phyloP scores from a whole-genome alignment of 495 filamentous ascomycete species.

The Hyaloscypha finlandica region DNA sequence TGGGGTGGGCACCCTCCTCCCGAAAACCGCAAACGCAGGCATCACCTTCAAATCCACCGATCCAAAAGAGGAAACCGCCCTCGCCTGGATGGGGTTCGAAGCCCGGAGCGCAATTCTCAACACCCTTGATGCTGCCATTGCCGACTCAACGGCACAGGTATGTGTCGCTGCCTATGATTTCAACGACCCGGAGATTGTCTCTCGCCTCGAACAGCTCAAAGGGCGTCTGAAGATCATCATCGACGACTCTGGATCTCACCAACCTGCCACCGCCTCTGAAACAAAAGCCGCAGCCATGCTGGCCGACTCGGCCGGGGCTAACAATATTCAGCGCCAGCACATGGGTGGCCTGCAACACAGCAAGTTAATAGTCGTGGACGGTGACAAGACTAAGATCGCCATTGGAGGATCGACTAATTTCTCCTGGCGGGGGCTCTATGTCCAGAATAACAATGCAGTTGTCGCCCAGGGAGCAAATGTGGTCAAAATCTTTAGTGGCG shows the following conservation, averaged over 20 bases:
- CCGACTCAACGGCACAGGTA: constrained; percentile 26
- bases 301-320: constrained; percentile 15
- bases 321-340: constrained; percentile 24
- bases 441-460: constrained; percentile 25
- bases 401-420: constrained; percentile 25
- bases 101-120: constrained; percentile 20
- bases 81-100: constrained; percentile 28
- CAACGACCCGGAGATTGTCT: constrained; percentile 27
- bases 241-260: constrained; percentile 24
- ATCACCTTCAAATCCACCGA: constrained; percentile 25
- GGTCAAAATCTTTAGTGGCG: constrained; percentile 19
- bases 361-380: constrained; percentile 18
- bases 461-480: constrained; percentile 19
- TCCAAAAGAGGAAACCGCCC: constrained; percentile 22
- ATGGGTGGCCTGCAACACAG: constrained; percentile 23
- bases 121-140: constrained; percentile 24
- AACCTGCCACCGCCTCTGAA: constrained; percentile 16
- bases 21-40: constrained; percentile 18
- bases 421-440: constrained; percentile 22
- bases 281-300: constrained; percentile 21
- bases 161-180: constrained; percentile 24
- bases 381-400: constrained; percentile 21
- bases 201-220: constrained; percentile 24
- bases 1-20: constrained; percentile 24
- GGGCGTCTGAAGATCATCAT: constrained; percentile 26